Evolutionary conservation across 345 rosid species (phyloP).

Genomic region (Bruguiera parviflora): DNA sequence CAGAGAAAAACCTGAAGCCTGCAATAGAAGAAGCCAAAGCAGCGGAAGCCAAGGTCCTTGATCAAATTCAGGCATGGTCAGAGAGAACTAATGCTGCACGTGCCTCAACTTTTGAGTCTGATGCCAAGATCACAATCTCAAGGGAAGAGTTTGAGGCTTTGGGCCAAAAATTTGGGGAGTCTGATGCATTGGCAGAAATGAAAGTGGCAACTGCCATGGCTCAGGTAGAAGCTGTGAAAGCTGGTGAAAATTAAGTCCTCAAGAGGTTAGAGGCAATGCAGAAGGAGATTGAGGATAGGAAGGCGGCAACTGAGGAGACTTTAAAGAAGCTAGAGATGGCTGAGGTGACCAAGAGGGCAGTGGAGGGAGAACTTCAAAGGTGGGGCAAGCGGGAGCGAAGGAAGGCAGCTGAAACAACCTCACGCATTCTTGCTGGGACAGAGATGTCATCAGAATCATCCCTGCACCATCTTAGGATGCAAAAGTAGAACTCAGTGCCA

Average conservation of each 20-base stretch:
- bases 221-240: conserved; percentile 90
- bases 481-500: conserved; percentile 42
- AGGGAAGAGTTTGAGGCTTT: conserved; percentile 72
- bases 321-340: conserved; percentile 90
- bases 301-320: conserved; percentile 57
- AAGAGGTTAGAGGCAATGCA: conserved; percentile 66
- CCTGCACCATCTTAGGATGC: conserved; percentile 53
- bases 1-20: conserved; percentile 58
- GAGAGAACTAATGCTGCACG: conserved; percentile 74
- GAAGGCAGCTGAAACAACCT: conserved; percentile 77
- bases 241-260: conserved; percentile 78
- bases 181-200: conserved; percentile 72
- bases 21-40: conserved; percentile 80
- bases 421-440: conserved; percentile 69
- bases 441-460: conserved; percentile 59
- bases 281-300: conserved; percentile 76
- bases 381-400: conserved; percentile 88
- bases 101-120: conserved; percentile 70
- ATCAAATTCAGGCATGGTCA: conserved; percentile 58
- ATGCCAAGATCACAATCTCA: conserved; percentile 70
- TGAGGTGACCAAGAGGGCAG: conserved; percentile 85
- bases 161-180: conserved; percentile 72
- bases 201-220: conserved; percentile 93
- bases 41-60: conserved; percentile 65
- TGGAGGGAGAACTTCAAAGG: conserved; percentile 85